phyloP scores from a whole-genome alignment of 2,329 filamentous ascomycete genomes.

The Cladosporium halotolerans region DNA sequence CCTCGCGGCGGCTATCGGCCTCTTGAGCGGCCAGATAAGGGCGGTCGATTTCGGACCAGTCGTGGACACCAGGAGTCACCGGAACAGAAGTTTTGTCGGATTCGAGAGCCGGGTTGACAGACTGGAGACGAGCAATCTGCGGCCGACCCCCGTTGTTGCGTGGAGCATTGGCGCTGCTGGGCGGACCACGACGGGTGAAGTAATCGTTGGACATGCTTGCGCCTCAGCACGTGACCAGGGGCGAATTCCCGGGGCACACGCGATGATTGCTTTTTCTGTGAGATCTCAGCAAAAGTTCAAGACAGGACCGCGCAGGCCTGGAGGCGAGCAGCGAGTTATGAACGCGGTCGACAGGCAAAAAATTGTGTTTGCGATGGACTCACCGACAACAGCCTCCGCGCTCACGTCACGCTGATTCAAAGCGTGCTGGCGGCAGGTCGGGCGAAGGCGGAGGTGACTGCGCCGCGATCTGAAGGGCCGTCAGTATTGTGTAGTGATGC shows the following conservation, averaged over 20 bases:
- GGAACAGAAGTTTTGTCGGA: slow-evolving; percentile 34
- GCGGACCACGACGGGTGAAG: background rate
- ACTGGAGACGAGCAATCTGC: slow-evolving; percentile 7
- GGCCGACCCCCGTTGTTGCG: background rate
- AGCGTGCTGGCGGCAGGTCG: background rate
- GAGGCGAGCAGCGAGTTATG: background rate
- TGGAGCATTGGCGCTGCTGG: background rate
- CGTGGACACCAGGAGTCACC: slow-evolving; percentile 38
- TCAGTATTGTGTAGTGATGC: background rate
- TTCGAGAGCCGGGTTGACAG: slow-evolving; percentile 34
- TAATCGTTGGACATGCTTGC: slow-evolving; percentile 6
- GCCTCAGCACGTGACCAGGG: background rate
- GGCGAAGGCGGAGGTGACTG: background rate
- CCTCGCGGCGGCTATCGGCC: background rate
- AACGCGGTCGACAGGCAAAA: background rate
- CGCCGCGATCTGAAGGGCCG: background rate
- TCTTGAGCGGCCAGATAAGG: slow-evolving; percentile 3
- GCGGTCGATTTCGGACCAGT: slow-evolving; percentile 9
- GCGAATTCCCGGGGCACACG: background rate
- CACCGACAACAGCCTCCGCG: background rate
- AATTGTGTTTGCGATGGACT: background rate
- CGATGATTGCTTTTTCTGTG: background rate
- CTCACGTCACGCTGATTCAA: background rate
- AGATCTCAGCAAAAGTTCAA: background rate
- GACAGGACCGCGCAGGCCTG: background rate